A percentile compares a stretch with the other conserved stretches of the same genome.
These are phyloP conservation scores for Candida sp. DNA, from an alignment of 1,139 yeast genomes.

Conservation along the genomic window DNA sequence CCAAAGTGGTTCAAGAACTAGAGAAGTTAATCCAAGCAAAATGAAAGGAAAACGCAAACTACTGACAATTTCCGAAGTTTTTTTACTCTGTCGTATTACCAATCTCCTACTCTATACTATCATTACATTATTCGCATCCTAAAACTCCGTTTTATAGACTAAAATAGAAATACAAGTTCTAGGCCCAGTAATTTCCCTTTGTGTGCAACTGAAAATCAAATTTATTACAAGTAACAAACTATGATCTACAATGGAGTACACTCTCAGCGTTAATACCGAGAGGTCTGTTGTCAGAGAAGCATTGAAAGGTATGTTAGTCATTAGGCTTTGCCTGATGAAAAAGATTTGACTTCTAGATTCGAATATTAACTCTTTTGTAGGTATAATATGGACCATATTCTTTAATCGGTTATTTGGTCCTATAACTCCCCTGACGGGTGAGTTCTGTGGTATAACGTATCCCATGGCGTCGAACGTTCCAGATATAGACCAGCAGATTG, in stretches of 20 bases:
- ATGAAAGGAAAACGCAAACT: constrained; percentile 2
- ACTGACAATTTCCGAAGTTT: no score
- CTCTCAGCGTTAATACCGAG: constrained; percentile 36
- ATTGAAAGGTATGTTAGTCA: constrained; percentile 35
- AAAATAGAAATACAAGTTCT: no score
- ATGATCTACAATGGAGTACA: constrained; percentile 31
- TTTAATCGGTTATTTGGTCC: constrained; percentile 72
- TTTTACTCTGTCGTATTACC: no score
- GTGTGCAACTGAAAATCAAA: not conserved
- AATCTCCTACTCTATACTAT: no score
- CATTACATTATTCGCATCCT: no score
- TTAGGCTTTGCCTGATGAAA: no score
- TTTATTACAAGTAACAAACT: not conserved
- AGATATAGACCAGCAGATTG: constrained; percentile 43
- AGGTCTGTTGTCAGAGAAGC: constrained; percentile 43
- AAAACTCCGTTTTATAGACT: no score
- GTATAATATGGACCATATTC: constrained; percentile 63
- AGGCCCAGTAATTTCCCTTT: not conserved
- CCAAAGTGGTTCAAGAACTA: constrained; percentile 32
- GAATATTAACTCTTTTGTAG: constrained; percentile 27
- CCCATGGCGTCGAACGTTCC: constrained; percentile 41
- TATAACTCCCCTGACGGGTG: constrained; percentile 49
- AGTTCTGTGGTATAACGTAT: constrained; percentile 43
- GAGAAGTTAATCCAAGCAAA: constrained; percentile 24
- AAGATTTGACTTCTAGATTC: no score